A percentile compares a stretch with the other conserved stretches of the same genome.
Evolutionary conservation across 2,329 filamentous ascomycete species (phyloP).

Genomic region (Penicillium sp.): DNA sequence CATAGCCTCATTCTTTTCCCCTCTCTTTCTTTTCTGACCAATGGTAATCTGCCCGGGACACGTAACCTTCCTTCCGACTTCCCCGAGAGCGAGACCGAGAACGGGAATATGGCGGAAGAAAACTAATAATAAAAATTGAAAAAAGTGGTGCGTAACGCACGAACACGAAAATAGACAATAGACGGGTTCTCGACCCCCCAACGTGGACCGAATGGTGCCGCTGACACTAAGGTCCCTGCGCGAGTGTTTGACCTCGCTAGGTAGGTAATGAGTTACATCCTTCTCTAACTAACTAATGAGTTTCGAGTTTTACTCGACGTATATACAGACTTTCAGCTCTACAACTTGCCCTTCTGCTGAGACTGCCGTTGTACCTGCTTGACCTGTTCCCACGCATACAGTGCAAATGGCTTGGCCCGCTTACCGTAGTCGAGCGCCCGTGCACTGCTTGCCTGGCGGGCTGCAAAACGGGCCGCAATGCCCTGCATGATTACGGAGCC

Average conservation of each 20-base stretch:
- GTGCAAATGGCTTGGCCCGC: slow-evolving; percentile 66
- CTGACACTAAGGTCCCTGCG: background rate
- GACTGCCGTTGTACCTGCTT: slow-evolving; percentile 44
- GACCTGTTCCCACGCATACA: slow-evolving; percentile 73
- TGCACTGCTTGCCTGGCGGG: slow-evolving; percentile 82
- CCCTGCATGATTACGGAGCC: slow-evolving; percentile 70
- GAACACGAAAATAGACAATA: background rate
- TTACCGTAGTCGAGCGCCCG: slow-evolving; percentile 69
- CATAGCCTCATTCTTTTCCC: slow-evolving; percentile 15
- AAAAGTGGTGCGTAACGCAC: background rate
- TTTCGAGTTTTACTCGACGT: too few species aligned
- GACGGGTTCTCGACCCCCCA: background rate
- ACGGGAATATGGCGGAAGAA: too few species aligned
- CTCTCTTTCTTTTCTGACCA: slow-evolving; percentile 2
- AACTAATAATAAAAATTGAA: background rate
- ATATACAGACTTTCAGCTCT: slow-evolving; percentile 16
- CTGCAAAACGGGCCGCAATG: slow-evolving; percentile 82
- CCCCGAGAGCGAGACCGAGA: background rate
- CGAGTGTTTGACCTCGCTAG: too few species aligned
- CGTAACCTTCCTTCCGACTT: background rate
- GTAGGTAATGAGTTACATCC: too few species aligned
- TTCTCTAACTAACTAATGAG: too few species aligned
- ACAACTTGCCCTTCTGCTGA: slow-evolving; percentile 43
- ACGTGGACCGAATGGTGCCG: background rate
- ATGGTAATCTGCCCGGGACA: background rate